Base-by-base conservation (phyloP, 176 grass and related monocot genomes). In the Dendrocalamus sinicus region DNA sequence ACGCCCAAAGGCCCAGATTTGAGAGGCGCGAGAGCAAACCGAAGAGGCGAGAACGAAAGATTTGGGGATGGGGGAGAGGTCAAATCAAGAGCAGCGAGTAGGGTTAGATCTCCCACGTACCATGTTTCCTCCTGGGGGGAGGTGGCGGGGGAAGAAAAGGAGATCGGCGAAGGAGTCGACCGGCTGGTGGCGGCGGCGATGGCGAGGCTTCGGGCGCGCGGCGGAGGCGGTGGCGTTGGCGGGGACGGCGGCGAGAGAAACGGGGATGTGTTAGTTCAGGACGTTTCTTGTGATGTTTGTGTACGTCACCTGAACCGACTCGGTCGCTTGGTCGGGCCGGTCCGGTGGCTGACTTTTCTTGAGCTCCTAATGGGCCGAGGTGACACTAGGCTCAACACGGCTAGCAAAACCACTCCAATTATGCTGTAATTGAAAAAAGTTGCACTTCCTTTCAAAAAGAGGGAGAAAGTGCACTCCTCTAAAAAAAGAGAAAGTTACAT, bases 91-190 rank as follows among this genome's bases (percentile, higher is more conserved):
- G 8, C 1, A 24, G 41, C 28, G 3, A 8, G 19, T 90, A 79
- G 80, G 80, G 74, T 48, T 68, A 69, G 89, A 75, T 80, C 69
- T 17, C 52, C 9, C 30, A 40, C 86, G 32, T 87, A 91, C 89
- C 89, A 91, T 91, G 69, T 16, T 83, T 52, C 44, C 85, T 46
- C 81, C 40, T 39, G 57, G 19, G 61, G 17, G 19, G 53, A 37
- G 15, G 39, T 55, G 24, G 67, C n/a, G 32, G 17, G 24, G 44
- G 72, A 70, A 11, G 32, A 37, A 1, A 43, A 70, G 28, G 81
- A 4, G 30, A 41, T 65, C 46, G 19, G 46, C 47, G 11, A 9
- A 20, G 2, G 44, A 40, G 57, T 40, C 39, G 26, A 67, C 2
- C 4, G 2, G 8, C 13, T 22, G 60, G 60, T n/a, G 0, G 44